Conservation (phyloP, 495 filamentous ascomycete genomes). For the Penicillium chermesinum region DNA sequence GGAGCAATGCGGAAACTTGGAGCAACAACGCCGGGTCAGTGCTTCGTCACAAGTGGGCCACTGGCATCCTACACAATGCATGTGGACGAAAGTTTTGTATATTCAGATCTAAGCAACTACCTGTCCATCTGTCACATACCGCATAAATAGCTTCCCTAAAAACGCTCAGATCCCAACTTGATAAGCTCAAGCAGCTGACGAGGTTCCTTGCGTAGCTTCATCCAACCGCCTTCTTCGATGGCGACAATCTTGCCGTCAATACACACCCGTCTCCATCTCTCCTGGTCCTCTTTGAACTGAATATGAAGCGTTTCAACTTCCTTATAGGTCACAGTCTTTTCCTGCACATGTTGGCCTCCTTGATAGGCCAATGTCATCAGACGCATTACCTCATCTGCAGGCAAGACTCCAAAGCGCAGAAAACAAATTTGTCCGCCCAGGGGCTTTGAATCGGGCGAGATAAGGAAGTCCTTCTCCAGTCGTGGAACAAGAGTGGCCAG, state of each 20-base stretch:
- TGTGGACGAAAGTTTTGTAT: too few species aligned
- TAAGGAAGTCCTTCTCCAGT: conserved; percentile 72
- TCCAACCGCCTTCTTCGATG: conserved; percentile 64
- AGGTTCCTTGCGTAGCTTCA: conserved; percentile 52
- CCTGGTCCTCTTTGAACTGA: conserved; percentile 55
- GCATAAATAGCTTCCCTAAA: neutral
- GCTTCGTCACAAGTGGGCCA: too few species aligned
- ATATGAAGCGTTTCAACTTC: conserved; percentile 58
- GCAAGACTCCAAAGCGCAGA: conserved; percentile 65
- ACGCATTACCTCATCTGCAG: conserved; percentile 60
- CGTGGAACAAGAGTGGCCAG: conserved; percentile 70
- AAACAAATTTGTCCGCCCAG: conserved; percentile 63
- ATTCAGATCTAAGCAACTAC: too few species aligned
- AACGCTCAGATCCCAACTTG: conserved; percentile 1
- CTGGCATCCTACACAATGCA: too few species aligned
- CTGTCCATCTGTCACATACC: too few species aligned
- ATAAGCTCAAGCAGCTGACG: conserved; percentile 23
- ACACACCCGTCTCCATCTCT: conserved; percentile 77
- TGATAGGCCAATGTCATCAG: conserved; percentile 74
- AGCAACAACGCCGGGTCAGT: too few species aligned
- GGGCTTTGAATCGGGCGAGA: conserved; percentile 64
- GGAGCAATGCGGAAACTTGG: neutral
- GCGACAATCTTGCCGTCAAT: conserved; percentile 82
- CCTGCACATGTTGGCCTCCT: conserved; percentile 62
- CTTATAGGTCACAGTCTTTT: conserved; percentile 60